Evolutionary conservation across 768 basidiomycete species (phyloP).

Genomic region (Lactifluus piperatus): DNA sequence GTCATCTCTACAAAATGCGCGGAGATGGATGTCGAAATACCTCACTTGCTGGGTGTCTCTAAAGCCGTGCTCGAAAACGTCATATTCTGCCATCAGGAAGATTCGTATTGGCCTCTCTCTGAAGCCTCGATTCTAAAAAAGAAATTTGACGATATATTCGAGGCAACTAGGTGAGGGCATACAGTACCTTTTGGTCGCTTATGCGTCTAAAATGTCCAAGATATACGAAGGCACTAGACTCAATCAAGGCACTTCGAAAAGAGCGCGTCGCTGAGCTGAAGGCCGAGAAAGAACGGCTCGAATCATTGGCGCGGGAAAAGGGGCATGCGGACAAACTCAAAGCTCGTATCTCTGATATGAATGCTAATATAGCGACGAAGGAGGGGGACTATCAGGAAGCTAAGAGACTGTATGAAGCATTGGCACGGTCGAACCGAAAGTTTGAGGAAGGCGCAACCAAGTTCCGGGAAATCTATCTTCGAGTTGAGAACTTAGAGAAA

Average conservation of each 20-base stretch:
- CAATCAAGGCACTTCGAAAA: constrained; percentile 84
- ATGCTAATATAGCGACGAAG: constrained; percentile 53
- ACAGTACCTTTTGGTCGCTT: not conserved
- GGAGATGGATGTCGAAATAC: constrained; percentile 93
- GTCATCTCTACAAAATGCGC: constrained; percentile 96
- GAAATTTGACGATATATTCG: constrained; percentile 99
- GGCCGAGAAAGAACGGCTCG: constrained; percentile 81
- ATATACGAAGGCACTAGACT: constrained; percentile 94
- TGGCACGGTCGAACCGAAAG: constrained; percentile 60
- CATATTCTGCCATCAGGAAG: constrained; percentile 99
- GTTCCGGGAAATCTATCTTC: constrained; percentile 78
- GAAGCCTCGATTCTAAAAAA: constrained; percentile 91
- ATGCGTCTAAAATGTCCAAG: constrained; percentile 32
- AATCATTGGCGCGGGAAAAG: constrained; percentile 73
- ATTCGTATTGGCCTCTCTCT: constrained; percentile 94
- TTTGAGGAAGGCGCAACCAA: constrained; percentile 79
- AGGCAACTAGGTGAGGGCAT: constrained; percentile 74
- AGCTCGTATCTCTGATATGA: constrained; percentile 52
- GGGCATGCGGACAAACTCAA: constrained; percentile 78
- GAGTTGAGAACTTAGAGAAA: constrained; percentile 53
- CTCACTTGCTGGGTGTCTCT: constrained; percentile 87
- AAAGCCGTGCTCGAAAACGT: constrained; percentile 99
- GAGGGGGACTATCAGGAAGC: constrained; percentile 67
- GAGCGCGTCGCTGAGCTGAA: constrained; percentile 88
- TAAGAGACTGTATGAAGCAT: constrained; percentile 52